Conservation (phyloP, 257 asterid species). For the Salvia rosmarinus region DNA sequence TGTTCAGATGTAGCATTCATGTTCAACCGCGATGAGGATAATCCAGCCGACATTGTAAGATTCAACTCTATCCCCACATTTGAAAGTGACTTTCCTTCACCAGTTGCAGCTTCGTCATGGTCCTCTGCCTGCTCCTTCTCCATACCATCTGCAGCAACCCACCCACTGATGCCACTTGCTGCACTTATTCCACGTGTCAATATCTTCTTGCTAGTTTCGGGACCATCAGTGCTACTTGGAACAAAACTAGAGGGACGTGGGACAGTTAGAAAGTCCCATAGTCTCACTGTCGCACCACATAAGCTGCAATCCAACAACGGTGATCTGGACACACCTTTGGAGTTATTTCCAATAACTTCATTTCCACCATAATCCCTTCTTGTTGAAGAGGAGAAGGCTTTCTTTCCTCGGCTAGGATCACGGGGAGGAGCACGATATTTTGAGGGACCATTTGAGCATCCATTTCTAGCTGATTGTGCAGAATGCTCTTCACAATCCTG, state of each 20-base stretch:
- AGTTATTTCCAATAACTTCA: constrained; percentile 57
- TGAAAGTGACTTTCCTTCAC: constrained; percentile 80
- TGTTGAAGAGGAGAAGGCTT: constrained; percentile 68
- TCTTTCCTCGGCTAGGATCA: constrained; percentile 82
- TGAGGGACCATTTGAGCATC: constrained; percentile 79
- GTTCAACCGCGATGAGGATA: constrained; percentile 67
- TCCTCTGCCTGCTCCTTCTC: constrained; percentile 82
- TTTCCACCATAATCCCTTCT: constrained; percentile 51
- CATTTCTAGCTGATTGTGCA: constrained; percentile 95
- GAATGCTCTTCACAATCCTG: constrained; percentile 99
- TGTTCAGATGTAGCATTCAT: constrained; percentile 55
- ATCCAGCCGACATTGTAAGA: constrained; percentile 82
- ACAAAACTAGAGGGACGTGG: constrained; percentile 76
- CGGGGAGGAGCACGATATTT: constrained; percentile 65
- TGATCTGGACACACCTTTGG: constrained; percentile 76
- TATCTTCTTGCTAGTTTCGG: constrained; percentile 86
- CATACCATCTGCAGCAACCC: constrained; percentile 79
- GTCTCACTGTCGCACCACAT: constrained; percentile 96
- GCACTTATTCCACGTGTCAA: constrained; percentile 95
- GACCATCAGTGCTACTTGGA: constrained; percentile 75
- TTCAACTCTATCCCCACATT: constrained; percentile 83
- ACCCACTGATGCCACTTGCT: constrained; percentile 97
- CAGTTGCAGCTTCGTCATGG: constrained; percentile 88
- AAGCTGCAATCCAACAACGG: constrained; percentile 94
- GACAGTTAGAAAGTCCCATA: constrained; percentile 88